Evolutionary conservation across 345 rosid genomes (phyloP), one percentile per base, ranked within the genome.

Genomic region (Arabidopsis arenosa): DNA sequence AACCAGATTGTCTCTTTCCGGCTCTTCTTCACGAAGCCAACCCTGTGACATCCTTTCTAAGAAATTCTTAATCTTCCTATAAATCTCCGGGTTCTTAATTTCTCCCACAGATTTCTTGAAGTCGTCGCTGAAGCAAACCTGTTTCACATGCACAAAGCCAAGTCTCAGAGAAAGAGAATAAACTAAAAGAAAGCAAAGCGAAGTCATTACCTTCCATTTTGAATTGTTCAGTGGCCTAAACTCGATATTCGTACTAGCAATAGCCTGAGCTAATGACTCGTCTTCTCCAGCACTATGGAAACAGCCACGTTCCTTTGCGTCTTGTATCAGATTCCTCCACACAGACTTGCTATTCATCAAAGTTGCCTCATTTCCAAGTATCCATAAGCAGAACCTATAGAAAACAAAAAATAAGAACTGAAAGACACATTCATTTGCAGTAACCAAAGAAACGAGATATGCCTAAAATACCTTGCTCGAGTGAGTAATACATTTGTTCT

Each of bases 341-440:
- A 84, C 55, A 14, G 84, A 73, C n/a, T 54, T 63, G 17, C 80
- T 79, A 6, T 70, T 82, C 9, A 43, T 11, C 17, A 84, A 48
- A 56, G 86, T 84, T 15, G 76, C 52, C 75, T 44, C 87, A 73
- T 80, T 80, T 49, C 89, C 89, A 39, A 80, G 47, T 66, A 86
- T 78, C 87, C 84, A 84, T 8, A 80, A 82, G n/a, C 82, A 80
- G 53, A 70, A 30, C 79, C 86, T 85, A 43, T 2, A 63, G 57
- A 5, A 21, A n/a, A 54, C 13, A 18, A 32, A 23, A 47, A 62
- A 43, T 13, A 35, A 3, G 15, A 53, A 30, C 5, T 4, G 40
- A 9, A 43, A n/a, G 30, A 51, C 14, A 54, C 7, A 23, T 4
- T 8, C 7, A 2, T 13, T 51, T 6, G 3, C 54, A 51, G 54